phyloP scores from a whole-genome alignment of 352 stramenopile genomes.

The Phytophthora fragariaefolia region DNA sequence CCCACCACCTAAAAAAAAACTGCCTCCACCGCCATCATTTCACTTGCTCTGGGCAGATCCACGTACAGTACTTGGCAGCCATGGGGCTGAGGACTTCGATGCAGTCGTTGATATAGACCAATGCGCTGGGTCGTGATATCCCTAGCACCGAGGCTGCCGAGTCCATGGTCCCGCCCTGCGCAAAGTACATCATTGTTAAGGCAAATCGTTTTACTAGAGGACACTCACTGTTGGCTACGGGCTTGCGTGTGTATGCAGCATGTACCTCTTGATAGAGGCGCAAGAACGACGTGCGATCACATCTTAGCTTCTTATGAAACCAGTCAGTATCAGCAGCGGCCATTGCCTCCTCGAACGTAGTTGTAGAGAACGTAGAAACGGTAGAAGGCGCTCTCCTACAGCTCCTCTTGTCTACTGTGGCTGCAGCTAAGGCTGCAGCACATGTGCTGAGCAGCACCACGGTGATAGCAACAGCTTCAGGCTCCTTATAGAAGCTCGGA shows the following conservation, averaged over 20 bases:
- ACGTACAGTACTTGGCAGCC: not conserved
- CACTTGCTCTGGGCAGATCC: not conserved
- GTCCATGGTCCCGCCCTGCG: conserved; percentile 22
- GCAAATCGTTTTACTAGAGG: conserved; percentile 24
- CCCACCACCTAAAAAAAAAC: conserved; percentile 10
- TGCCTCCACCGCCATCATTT: not conserved
- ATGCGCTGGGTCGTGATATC: conserved; percentile 12
- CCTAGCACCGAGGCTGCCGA: conserved; percentile 13
- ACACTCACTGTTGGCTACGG: conserved; percentile 30
- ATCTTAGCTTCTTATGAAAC: conserved; percentile 29
- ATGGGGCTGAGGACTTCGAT: not conserved
- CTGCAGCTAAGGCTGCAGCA: not conserved
- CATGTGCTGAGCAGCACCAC: not conserved
- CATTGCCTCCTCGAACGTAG: conserved; percentile 16
- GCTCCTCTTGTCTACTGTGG: not conserved
- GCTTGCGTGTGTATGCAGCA: conserved; percentile 12
- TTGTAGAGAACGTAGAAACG: conserved; percentile 9
- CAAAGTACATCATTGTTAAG: conserved; percentile 29
- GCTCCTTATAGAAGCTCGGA: not conserved
- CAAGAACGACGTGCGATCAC: conserved; percentile 15
- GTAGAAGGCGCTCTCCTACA: not conserved
- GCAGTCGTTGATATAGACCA: conserved; percentile 20
- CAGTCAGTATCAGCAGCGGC: conserved; percentile 7
- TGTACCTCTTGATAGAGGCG: conserved; percentile 1
- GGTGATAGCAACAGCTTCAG: not conserved